Percentiles rank a stretch among this genome's conserved stretches.
Evolutionary conservation across 2,329 filamentous ascomycete genomes (phyloP).

Genomic region (Cytospora mali): DNA sequence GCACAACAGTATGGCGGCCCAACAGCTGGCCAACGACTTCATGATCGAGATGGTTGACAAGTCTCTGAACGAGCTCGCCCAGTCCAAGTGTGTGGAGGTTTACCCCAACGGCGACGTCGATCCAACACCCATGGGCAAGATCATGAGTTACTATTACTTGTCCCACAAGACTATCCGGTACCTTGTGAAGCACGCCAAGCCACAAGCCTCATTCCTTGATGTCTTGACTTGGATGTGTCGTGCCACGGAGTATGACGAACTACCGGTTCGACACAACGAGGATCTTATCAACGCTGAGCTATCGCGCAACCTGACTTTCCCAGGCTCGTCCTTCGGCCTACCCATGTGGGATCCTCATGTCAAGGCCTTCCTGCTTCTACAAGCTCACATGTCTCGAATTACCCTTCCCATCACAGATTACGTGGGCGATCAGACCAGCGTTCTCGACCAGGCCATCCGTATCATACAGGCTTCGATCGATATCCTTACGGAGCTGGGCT

Average conservation of each 20-base stretch:
- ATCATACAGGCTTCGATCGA: constrained; percentile 96
- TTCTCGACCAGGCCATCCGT: constrained; percentile 94
- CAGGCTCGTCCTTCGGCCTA: constrained; percentile 63
- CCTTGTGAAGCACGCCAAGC: constrained; percentile 75
- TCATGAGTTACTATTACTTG: constrained; percentile 99
- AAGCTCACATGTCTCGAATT: constrained; percentile 92
- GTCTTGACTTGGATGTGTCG: constrained; percentile 89
- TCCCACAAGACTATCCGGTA: constrained; percentile 93
- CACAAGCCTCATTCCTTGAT: constrained; percentile 75
- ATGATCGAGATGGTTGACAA: constrained; percentile 92
- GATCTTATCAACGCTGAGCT: constrained; percentile 95
- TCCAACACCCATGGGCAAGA: constrained; percentile 89
- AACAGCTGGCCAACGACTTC: constrained; percentile 87
- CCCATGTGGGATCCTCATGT: constrained; percentile 99
- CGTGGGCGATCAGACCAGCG: constrained; percentile 86
- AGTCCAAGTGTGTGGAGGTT: constrained; percentile 81
- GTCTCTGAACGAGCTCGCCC: constrained; percentile 78
- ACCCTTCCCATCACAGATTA: constrained; percentile 95
- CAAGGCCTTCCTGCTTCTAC: constrained; percentile 90
- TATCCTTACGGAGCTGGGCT: constrained; percentile 86
- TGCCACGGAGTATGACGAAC: constrained; percentile 94
- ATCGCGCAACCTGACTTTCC: constrained; percentile 74
- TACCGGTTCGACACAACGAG: constrained; percentile 97
- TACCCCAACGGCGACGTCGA: constrained; percentile 89
- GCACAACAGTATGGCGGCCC: constrained; percentile 83